These are phyloP conservation scores for Candolleomyces eurysporus DNA, from an alignment of 768 basidiomycete genomes.

Conservation along the genomic window DNA sequence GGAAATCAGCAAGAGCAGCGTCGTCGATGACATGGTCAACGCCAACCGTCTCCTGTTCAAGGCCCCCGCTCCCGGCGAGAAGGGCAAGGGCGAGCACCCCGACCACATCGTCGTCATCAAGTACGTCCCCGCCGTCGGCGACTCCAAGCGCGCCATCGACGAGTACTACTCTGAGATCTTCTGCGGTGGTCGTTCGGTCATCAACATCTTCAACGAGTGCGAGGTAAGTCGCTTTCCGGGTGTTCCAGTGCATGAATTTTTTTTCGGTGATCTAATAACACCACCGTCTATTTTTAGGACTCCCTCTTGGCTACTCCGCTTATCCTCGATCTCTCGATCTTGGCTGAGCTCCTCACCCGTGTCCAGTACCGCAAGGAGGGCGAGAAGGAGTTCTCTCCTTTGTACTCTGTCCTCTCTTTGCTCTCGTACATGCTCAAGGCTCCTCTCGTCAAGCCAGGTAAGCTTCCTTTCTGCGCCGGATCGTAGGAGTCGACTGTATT, in stretches of 20 bases:
- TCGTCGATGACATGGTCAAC: conserved; percentile 97
- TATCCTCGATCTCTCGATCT: conserved; percentile 90
- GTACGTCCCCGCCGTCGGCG: conserved; percentile 94
- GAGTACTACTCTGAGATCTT: conserved; percentile 99
- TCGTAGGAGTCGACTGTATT: not conserved
- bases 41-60: conserved; percentile 90
- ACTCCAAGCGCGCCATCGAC: conserved; percentile 98
- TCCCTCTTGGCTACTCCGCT: conserved; percentile 94
- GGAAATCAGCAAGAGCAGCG: conserved; percentile 96
- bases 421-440: conserved; percentile 98
- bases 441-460: conserved; percentile 91
- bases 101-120: conserved; percentile 98
- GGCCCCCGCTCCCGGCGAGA: conserved; percentile 58
- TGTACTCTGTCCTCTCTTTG: conserved; percentile 91
- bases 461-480: conserved; percentile 8
- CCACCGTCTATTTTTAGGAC: conserved; percentile 51
- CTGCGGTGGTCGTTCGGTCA: conserved; percentile 90
- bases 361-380: conserved; percentile 75
- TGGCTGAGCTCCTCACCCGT: conserved; percentile 92
- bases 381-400: conserved; percentile 59
- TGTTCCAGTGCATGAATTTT: not conserved
- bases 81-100: conserved; percentile 91
- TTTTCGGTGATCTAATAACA: conserved; percentile 10
- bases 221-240: conserved; percentile 50
- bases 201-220: conserved; percentile 98